Evolutionary conservation across 495 filamentous ascomycete species (phyloP), one percentile per base, ranked within the genome.

Genomic region (Cercophora sp.): DNA sequence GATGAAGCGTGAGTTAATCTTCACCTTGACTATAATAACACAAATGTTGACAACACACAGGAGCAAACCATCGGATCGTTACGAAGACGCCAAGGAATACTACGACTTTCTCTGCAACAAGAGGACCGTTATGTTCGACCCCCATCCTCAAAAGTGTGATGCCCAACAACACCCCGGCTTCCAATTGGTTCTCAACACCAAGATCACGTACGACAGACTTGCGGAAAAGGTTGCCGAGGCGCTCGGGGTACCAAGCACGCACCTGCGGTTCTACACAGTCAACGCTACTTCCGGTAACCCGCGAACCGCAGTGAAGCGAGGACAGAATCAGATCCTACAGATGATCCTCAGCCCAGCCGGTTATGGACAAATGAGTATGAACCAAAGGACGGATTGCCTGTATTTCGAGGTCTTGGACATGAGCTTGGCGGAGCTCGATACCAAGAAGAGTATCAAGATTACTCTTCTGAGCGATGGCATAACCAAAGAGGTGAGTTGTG

Each of bases 401-500:
- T 96, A 82, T 66, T 97, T 89, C 56, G 93, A 99, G 66, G 79
- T 96, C 13, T 72, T 99, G 24, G 93, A 99, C 40, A 90, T 95
- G 72, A 95, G 88, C 53, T 71, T 99, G 41, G 89, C 86, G 43
- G 94, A 99, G 64, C 77, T 90, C 29, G 94, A 99, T 58, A 91
- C 85, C 24, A 91, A 93, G 71, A 96, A 91, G 68, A 78, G 66
- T 49, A 68, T 96, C 55, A 90, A 87, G 63, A 70, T 99, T 34
- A 86, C 78, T 5, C 89, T 85, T 81, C 75, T 99, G 32, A 85
- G 84, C 20, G 94, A 99, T 51, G 93, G 94, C 20, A 86, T 96
- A 54, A 77, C 80, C 4, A 97, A 96, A 74, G 89, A 95, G 72
- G 87, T 89, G 70, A 67, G 77, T n/a, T n/a, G n/a, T n/a, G n/a